phyloP scores from a whole-genome alignment of 192 early-diverging fungal genomes.

The Entomortierella parvispora region DNA sequence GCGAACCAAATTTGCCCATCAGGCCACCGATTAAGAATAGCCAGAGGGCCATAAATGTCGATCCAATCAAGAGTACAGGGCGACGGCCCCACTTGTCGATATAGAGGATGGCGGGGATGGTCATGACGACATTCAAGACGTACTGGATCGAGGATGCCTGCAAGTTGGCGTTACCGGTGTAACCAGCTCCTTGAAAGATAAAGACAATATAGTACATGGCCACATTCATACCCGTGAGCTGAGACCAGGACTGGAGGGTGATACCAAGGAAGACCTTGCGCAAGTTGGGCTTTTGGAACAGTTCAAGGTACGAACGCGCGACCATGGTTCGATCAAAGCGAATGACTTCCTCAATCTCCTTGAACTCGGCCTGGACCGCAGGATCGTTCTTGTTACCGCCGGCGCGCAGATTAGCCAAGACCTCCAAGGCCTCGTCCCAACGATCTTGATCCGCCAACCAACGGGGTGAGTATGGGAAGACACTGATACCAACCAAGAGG shows the following conservation, averaged over 20 bases:
- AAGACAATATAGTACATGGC: conserved; percentile 79
- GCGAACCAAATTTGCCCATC: conserved; percentile 53
- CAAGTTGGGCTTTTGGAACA: conserved; percentile 59
- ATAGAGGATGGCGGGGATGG: conserved; percentile 84
- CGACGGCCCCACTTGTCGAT: conserved; percentile 87
- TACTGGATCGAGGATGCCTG: conserved; percentile 75
- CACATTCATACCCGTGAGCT: conserved; percentile 88
- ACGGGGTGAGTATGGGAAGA: conserved; percentile 88
- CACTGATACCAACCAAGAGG: conserved; percentile 69
- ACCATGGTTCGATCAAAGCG: conserved; percentile 70
- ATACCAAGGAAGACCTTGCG: conserved; percentile 73
- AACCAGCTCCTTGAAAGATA: conserved; percentile 53
- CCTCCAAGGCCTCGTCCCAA: conserved; percentile 71
- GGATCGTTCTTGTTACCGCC: conserved; percentile 63
- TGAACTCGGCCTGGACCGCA: conserved; percentile 70
- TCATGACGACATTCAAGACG: conserved; percentile 83
- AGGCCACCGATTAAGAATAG: conserved; percentile 72
- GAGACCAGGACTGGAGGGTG: conserved; percentile 78
- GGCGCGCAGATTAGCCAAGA: conserved; percentile 75
- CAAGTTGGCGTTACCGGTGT: conserved; percentile 60
- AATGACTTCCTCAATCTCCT: conserved; percentile 78
- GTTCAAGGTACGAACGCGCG: conserved; percentile 68
- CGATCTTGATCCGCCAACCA: conserved; percentile 81
- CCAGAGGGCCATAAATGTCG: conserved; percentile 70
- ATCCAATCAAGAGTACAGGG: conserved; percentile 79